These are phyloP conservation scores for Apiospora saccharicola DNA, from an alignment of 2,329 filamentous ascomycete genomes.

Conservation along the genomic window DNA sequence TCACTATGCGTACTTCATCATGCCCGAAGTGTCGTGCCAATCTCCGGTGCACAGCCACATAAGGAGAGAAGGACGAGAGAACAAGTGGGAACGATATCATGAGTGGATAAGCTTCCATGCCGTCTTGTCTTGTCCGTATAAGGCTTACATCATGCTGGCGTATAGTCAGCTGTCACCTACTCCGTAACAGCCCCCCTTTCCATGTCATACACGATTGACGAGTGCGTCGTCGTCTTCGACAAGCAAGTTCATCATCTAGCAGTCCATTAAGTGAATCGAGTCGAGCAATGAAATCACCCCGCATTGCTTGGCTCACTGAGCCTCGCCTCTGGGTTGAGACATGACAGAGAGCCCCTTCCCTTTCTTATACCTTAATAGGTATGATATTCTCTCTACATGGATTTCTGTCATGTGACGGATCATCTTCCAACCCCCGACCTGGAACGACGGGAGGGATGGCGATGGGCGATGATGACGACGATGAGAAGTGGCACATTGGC, in stretches of 20 bases:
- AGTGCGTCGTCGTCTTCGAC: no score
- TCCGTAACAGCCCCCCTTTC: no score
- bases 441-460: not conserved
- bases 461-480: not conserved
- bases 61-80: not conserved
- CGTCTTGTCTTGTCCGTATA: no score
- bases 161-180: no score
- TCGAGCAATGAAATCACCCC: not conserved
- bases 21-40: not conserved
- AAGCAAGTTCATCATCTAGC: no score
- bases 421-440: not conserved
- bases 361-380: not conserved
- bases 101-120: no score
- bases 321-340: conserved; percentile 1
- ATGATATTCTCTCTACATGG: not conserved
- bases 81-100: not conserved
- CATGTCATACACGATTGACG: no score
- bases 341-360: not conserved
- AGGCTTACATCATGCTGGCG: no score
- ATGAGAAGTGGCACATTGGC: not conserved
- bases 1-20: not conserved
- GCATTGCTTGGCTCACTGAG: not conserved
- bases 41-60: not conserved
- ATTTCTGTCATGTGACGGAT: not conserved
- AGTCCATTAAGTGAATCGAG: no score